Base-by-base conservation (phyloP, 2,329 filamentous ascomycete species). In the Pestalotiopsis sp. region DNA sequence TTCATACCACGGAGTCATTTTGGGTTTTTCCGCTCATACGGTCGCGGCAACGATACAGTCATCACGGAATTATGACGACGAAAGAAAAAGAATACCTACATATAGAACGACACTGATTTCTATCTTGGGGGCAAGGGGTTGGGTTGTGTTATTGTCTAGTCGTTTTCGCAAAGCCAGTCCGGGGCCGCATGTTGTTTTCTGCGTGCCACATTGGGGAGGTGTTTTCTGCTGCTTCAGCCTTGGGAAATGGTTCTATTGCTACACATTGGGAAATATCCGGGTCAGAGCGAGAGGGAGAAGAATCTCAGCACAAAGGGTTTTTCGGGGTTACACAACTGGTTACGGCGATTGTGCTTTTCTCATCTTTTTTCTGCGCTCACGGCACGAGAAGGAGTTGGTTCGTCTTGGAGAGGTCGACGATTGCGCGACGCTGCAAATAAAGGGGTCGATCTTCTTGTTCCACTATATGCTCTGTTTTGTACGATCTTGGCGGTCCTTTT, bases 61-160 rank as follows among this genome's bases (percentile, higher is more conserved):
- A 81, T 83, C 79, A 85, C 80, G 84, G 83, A 31, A 77, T 85
- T 80, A 86, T 84, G 82, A 84, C 81, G 77, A 80, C 80, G 78
- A 80, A 82, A 82, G 80, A 81, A 83, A 83, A 85, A 82, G 76
- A 80, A 78, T 77, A 80, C 78, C 77, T 79, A 82, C 80, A 84
- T 85, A 86, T 87, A 87, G 85, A 85, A 78, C 79, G 79, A 66
- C 27, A 82, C 79, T 81, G 77, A 80, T 77, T 79, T 77, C 78
- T 77, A 75, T 76, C 74, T 76, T 72, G 76, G 73, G 25, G 60
- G 63, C 49, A 66, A 58, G n/a, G 63, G 64, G 77, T 75, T 77
- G 74, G 76, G 77, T 73, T 73, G 72, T 71, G 74, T 76, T 79
- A 66, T 75, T 78, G 77, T 83, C 80, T 80, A 79, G 77, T 78